Base-by-base conservation (phyloP, 179 eudicot species). In the Beta macrorhiza region DNA sequence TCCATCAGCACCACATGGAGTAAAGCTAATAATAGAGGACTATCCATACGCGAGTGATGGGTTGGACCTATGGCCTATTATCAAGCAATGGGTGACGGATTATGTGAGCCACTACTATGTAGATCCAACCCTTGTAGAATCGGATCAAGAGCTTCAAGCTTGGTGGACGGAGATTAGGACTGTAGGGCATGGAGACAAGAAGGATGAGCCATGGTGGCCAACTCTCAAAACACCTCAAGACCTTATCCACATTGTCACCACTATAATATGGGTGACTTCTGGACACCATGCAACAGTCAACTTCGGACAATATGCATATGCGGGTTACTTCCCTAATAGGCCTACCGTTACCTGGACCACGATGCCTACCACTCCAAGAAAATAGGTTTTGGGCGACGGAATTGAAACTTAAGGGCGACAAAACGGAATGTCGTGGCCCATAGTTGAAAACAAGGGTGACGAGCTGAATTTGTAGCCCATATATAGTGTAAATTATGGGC, bases 161-260 rank as follows among this genome's bases (percentile, higher is more conserved):
- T 93, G 96, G 96, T 93, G 96, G 94, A 70, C 83, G 1, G 96
- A 92, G 72, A 84, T 91, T 1, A 59, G 83, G 79, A 93, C 86
- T 0, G 78, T 84, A 20, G 94, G 98, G 0, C 98, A 93, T 5
- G 90, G 71, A 0, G 97, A 93, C 82, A 93, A 90, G 68, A 92
- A 91, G 58, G 93, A 92, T 25, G 94, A 88, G 58, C 85, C 89
- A 1, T 89, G 97, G 94, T 93, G 97, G 97, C 96, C 97, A 0
- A 72, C 25, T 22, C 81, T 92, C 15, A 73, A 90, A 22, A 93
- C 91, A 49, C 83, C 82, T 0, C 22, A 90, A 0, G 93, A 90
- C 83, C 86, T 93, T 1, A 82, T 88, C 10, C 79, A 83, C 2
- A 89, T 91, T 56, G 4, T 91, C 47, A 90, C 93, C 4, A 91